Percentiles rank a stretch among this genome's conserved stretches.
phyloP scores from a whole-genome alignment of 331 rosid species.

The Pyracantha coccinea region DNA sequence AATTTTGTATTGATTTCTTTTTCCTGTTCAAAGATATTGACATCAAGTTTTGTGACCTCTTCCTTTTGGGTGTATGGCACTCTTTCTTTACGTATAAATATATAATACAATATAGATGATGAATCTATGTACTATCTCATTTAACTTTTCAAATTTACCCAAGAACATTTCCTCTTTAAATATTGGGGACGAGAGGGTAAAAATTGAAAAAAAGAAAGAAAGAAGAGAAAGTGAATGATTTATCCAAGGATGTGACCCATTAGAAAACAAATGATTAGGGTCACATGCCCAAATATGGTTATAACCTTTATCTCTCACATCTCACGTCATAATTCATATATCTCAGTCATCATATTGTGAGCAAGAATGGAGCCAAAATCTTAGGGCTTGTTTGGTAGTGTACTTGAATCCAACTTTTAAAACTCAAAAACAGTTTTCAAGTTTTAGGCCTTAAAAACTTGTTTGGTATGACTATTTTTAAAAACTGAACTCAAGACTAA shows the following conservation, averaged over 20 bases:
- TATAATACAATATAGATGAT: not conserved
- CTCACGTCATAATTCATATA: too few species aligned
- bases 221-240: not conserved
- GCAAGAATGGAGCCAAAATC: too few species aligned
- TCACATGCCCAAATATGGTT: too few species aligned
- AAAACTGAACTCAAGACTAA: too few species aligned
- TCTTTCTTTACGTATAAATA: not conserved
- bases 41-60: not conserved
- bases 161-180: not conserved
- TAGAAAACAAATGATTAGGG: not conserved
- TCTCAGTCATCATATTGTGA: too few species aligned
- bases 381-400: too few species aligned
- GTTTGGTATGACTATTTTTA: too few species aligned
- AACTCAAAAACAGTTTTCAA: too few species aligned
- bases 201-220: not conserved
- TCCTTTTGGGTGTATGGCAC: not conserved
- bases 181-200: not conserved
- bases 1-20: not conserved
- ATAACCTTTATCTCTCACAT: not conserved
- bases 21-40: not conserved
- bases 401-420: too few species aligned
- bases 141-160: not conserved
- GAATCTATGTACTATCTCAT: not conserved
- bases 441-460: too few species aligned
- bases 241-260: not conserved